These are phyloP conservation scores for Exophiala bonariae DNA, from an alignment of 2,329 filamentous ascomycete genomes.

Conservation along the genomic window DNA sequence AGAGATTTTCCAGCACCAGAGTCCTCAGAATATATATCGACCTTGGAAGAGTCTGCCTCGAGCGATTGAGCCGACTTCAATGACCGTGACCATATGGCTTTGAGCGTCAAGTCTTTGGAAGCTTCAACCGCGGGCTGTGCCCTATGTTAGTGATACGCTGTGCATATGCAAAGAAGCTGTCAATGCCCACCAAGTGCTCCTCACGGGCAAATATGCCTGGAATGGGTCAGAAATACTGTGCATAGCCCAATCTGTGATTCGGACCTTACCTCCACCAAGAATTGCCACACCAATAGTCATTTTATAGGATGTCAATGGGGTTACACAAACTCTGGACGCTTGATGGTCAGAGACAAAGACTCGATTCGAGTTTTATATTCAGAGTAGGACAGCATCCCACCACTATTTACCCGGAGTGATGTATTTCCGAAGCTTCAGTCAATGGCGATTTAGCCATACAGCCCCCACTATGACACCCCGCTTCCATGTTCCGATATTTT, in stretches of 20 bases:
- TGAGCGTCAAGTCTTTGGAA: slow-evolving; percentile 46
- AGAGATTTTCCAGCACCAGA: slow-evolving; percentile 45
- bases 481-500: no score
- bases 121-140: slow-evolving; percentile 52
- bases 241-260: neutral
- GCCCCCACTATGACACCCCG: no score
- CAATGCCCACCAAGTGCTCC: slow-evolving; percentile 50
- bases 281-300: slow-evolving; percentile 52
- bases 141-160: neutral
- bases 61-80: slow-evolving; percentile 53
- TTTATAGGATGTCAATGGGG: neutral
- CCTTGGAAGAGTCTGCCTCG: slow-evolving; percentile 32
- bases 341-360: no score
- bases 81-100: slow-evolving; percentile 61
- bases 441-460: no score
- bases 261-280: slow-evolving; percentile 53
- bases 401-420: no score
- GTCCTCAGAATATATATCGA: slow-evolving; percentile 60
- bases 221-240: slow-evolving; percentile 3
- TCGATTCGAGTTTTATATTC: no score
- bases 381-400: no score
- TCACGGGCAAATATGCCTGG: slow-evolving; percentile 58
- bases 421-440: no score
- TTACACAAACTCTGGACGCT: no score
- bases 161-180: neutral